Evolutionary conservation across 1,139 yeast species (phyloP).

Genomic region (Debaryomyces singareniensis): DNA sequence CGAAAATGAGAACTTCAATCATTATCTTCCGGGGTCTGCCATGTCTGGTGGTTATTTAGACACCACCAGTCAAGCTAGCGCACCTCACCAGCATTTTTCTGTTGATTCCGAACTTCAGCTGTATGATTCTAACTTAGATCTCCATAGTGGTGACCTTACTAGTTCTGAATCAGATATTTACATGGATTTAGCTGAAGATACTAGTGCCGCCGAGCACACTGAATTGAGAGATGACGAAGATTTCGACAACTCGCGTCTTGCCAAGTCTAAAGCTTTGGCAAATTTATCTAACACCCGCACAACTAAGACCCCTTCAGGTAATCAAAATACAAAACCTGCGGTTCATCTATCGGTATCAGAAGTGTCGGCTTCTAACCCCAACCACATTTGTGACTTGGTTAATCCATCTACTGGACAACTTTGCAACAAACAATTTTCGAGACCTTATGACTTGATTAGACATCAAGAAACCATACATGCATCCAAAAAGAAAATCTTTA

Average conservation of each 20-base stretch:
- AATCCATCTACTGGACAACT: constrained; percentile 48
- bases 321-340: not conserved
- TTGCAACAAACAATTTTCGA: constrained; percentile 40
- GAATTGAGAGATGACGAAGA: constrained; percentile 2
- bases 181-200: not conserved
- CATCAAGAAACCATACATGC: constrained; percentile 49
- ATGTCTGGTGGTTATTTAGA: not conserved
- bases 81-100: not conserved
- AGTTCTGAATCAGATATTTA: no score
- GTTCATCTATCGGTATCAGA: constrained; percentile 16
- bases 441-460: constrained; percentile 44
- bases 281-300: not conserved
- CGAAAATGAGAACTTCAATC: no score
- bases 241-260: not conserved
- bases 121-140: not conserved
- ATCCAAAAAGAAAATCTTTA: constrained; percentile 39
- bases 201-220: not conserved
- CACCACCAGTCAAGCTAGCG: not conserved
- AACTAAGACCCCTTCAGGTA: not conserved
- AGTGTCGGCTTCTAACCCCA: constrained; percentile 21
- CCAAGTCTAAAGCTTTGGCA: not conserved
- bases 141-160: no score
- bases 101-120: not conserved
- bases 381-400: constrained; percentile 44
- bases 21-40: not conserved